phyloP scores from a whole-genome alignment of 306 rosid genomes.

The Medicago lupulina region DNA sequence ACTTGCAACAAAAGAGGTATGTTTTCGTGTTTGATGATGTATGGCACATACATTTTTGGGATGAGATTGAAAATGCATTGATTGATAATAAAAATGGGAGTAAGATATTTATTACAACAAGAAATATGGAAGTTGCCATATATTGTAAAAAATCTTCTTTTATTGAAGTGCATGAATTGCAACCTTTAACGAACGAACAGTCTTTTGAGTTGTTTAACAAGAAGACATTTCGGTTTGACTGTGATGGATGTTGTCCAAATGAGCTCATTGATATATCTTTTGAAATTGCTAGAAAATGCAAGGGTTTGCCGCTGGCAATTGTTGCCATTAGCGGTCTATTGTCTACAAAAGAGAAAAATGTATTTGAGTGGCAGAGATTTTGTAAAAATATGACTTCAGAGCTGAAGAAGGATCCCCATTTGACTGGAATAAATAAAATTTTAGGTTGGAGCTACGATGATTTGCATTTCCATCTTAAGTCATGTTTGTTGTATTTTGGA shows the following conservation, averaged over 20 bases:
- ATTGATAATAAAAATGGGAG: not conserved
- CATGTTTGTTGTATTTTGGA: slow-evolving; percentile 3
- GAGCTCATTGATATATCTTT: not conserved
- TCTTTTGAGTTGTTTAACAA: not conserved
- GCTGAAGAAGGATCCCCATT: not conserved
- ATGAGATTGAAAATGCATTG: not conserved
- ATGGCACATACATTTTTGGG: not conserved
- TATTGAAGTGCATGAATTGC: not conserved
- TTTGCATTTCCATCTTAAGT: not conserved
- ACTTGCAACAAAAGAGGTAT: not conserved
- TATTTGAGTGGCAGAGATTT: not conserved
- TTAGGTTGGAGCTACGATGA: slow-evolving; percentile 6
- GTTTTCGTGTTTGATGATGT: slow-evolving; percentile 33
- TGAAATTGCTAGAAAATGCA: not conserved
- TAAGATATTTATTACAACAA: not conserved
- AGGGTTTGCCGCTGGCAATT: slow-evolving; percentile 15
- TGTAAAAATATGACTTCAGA: not conserved
- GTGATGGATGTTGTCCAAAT: not conserved
- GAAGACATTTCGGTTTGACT: slow-evolving; percentile 1
- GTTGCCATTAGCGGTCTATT: not conserved
- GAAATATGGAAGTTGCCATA: not conserved
- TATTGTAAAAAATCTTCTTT: not conserved
- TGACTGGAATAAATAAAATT: not conserved
- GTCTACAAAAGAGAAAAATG: not conserved
- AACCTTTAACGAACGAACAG: not conserved